These are phyloP conservation scores for Chalara sp. DNA, from an alignment of 2,329 filamentous ascomycete species.

Conservation along the genomic window DNA sequence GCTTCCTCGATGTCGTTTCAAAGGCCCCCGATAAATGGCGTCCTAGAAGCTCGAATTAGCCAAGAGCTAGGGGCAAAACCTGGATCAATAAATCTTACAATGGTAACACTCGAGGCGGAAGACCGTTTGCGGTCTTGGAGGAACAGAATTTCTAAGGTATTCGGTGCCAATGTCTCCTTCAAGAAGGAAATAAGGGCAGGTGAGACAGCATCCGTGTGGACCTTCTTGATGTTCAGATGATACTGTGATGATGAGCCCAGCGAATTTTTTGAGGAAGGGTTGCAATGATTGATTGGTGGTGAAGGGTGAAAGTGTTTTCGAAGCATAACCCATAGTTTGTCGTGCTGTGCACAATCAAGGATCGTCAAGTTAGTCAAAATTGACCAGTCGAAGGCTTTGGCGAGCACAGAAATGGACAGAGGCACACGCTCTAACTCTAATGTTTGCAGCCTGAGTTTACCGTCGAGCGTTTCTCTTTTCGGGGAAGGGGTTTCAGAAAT, in stretches of 20 bases:
- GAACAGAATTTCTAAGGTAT: conserved; percentile 73
- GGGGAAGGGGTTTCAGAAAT: conserved; percentile 17
- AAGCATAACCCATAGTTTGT: conserved; percentile 68
- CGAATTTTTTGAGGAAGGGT: conserved; percentile 22
- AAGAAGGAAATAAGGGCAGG: conserved; percentile 65
- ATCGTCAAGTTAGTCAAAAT: conserved; percentile 65
- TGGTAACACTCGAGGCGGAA: conserved; percentile 49
- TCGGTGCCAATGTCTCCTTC: conserved; percentile 69
- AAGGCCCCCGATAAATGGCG: conserved; percentile 61
- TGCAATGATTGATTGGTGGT: conserved; percentile 13
- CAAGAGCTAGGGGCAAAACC: neutral
- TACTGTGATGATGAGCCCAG: conserved; percentile 41
- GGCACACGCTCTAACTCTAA: conserved; percentile 70
- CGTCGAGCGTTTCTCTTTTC: conserved; percentile 38
- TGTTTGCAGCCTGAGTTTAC: conserved; percentile 59
- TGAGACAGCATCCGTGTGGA: conserved; percentile 70
- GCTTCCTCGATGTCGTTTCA: conserved; percentile 65
- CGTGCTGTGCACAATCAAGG: conserved; percentile 65
- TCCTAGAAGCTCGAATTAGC: conserved; percentile 32
- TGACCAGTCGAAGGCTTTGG: conserved; percentile 69
- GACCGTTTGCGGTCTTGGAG: conserved; percentile 56
- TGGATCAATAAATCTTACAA: conserved; percentile 30
- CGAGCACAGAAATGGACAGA: conserved; percentile 65
- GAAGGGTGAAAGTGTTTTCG: conserved; percentile 52
- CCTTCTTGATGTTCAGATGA: conserved; percentile 60